Evolutionary conservation across 345 rosid genomes (phyloP).

Genomic region (Orychophragmus violaceus): DNA sequence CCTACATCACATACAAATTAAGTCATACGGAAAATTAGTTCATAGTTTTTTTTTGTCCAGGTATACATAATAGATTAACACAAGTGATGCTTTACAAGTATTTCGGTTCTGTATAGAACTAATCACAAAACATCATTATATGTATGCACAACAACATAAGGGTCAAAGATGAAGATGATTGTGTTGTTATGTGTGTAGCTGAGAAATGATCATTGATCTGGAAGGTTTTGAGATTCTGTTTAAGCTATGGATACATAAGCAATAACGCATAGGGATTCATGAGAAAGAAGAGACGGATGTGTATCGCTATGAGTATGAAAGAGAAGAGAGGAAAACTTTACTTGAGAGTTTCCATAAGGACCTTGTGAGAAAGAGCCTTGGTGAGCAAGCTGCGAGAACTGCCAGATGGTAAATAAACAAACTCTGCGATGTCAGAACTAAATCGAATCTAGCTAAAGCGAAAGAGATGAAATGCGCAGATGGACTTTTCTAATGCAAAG

Average conservation of each 20-base stretch:
- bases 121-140: not conserved
- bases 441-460: not conserved
- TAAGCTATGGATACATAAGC: not conserved
- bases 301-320: not conserved
- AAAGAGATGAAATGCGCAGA: not conserved
- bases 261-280: not conserved
- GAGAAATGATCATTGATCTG: not conserved
- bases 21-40: not conserved
- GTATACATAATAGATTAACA: not conserved
- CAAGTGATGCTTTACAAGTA: not conserved
- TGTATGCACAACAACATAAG: not conserved
- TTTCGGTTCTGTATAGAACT: not conserved
- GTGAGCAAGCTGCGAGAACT: constrained; percentile 51
- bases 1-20: constrained; percentile 35
- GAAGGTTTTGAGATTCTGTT: not conserved
- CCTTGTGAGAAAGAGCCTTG: constrained; percentile 49
- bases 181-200: not conserved
- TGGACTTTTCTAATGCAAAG: not conserved
- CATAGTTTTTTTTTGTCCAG: not conserved
- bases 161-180: not conserved
- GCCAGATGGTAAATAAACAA: constrained; percentile 3
- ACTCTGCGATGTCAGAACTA: not conserved
- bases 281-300: not conserved
- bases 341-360: constrained; percentile 56
- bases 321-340: constrained; percentile 33